Evolutionary conservation across 2,329 filamentous ascomycete species (phyloP).

Genomic region (Ophiosphaerella herpotricha): DNA sequence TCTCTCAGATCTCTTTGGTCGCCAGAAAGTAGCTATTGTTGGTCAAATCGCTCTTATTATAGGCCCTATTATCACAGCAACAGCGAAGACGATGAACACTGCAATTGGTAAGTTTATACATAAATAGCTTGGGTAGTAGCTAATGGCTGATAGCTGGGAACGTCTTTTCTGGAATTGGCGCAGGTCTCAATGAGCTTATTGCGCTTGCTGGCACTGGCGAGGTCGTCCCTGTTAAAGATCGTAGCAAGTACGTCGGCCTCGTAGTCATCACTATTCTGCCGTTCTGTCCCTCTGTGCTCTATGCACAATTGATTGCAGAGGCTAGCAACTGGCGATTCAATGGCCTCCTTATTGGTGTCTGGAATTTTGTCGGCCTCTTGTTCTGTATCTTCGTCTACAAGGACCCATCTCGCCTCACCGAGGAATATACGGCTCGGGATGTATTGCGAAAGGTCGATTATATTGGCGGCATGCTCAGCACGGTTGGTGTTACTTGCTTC

Average conservation of each 20-base stretch:
- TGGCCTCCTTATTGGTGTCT: conserved; percentile 58
- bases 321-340: conserved; percentile 60
- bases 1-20: conserved; percentile 40
- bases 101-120: conserved; percentile 27
- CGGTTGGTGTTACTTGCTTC: conserved; percentile 36
- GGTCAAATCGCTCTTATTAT: conserved; percentile 43
- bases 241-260: conserved; percentile 65
- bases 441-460: conserved; percentile 38
- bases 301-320: conserved; percentile 61
- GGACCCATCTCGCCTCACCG: conserved; percentile 44
- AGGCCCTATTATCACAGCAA: conserved; percentile 40
- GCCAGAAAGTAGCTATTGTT: conserved; percentile 38
- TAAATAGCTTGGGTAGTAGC: not conserved
- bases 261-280: conserved; percentile 66
- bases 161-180: conserved; percentile 65
- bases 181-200: conserved; percentile 70
- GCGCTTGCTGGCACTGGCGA: conserved; percentile 71
- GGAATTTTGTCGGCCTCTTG: conserved; percentile 58
- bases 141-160: conserved; percentile 25
- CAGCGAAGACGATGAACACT: conserved; percentile 37
- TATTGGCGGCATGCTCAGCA: conserved; percentile 36
- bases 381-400: conserved; percentile 54
- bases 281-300: conserved; percentile 66
- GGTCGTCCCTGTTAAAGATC: conserved; percentile 67
- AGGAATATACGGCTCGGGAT: conserved; percentile 43